A percentile compares a stretch with the other conserved stretches of the same genome.
Conservation (phyloP, 106 monocot genomes). For the Triglochin maritima region DNA sequence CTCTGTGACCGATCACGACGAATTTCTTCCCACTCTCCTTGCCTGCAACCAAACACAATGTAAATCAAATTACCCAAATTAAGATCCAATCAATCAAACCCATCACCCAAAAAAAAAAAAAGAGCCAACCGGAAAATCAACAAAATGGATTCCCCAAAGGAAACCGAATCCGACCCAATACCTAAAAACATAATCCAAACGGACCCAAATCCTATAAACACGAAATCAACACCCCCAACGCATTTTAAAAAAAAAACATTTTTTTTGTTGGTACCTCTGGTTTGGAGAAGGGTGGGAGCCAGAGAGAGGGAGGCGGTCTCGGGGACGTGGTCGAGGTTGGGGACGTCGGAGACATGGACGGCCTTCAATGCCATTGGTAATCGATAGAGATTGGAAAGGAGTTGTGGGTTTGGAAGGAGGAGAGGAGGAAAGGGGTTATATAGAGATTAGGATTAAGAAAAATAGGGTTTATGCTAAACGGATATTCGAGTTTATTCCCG, state of each 20-base stretch:
- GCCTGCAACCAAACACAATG: neutral
- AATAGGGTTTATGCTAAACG: too few relatives aligned
- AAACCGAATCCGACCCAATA: too few relatives aligned
- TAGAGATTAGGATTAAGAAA: too few relatives aligned
- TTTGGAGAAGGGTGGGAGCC: neutral
- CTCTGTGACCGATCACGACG: constrained; percentile 73
- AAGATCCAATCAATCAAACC: neutral
- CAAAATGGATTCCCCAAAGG: too few relatives aligned
- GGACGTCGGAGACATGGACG: constrained; percentile 45
- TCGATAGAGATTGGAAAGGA: neutral
- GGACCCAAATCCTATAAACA: too few relatives aligned
- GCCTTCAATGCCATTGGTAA: constrained; percentile 34
- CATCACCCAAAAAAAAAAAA: neutral
- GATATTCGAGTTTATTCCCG: too few relatives aligned
- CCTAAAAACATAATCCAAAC: too few relatives aligned
- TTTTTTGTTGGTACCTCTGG: neutral
- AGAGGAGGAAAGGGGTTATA: too few relatives aligned
- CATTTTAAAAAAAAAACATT: too few relatives aligned
- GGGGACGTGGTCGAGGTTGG: constrained; percentile 33
- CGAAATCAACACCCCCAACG: too few relatives aligned
- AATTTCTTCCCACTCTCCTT: constrained; percentile 23
- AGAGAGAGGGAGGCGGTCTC: constrained; percentile 11
- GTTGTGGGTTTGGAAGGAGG: too few relatives aligned
- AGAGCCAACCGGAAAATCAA: too few relatives aligned
- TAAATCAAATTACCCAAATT: neutral